Base-by-base conservation (phyloP, 1,284 basidiomycete genomes). In the Afroboletus lepidellus region DNA sequence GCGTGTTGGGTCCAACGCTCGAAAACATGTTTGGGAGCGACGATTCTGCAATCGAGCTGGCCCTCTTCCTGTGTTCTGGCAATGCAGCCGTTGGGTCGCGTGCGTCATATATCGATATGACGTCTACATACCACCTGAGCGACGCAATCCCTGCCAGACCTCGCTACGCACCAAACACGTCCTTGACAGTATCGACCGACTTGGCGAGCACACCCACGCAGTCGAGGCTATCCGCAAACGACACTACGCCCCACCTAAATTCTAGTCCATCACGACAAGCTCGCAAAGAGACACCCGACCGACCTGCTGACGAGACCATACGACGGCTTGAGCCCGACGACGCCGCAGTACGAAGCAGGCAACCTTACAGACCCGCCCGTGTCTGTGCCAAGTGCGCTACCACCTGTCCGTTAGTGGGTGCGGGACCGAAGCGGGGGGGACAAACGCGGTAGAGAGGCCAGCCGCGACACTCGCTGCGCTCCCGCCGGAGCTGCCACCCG, bases 311-410 rank as follows among this genome's bases (percentile, higher is more conserved):
- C 73, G 42, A 97, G 72, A 0, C 96, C 96, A 62, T 98, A 98
- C 0, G 94, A 95, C 0, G 96, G 96, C 65, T 99, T 99, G 46
- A 98, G 73, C 0, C 95, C 96, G 4, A 90, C 84, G 0, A 98
- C 77, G 3, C 95, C 94, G 62, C 94, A 98, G 67, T 97, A 98
- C 1, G 93, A 87, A 0, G 95, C 95, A 0, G 96, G 97, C 2
- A 99, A 75, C 30, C 96, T 82, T 5, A 91, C 86, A 7, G 95
- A 98, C 0, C 96, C 97, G 7, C 96, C 97, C 0, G 97, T 99
- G 66, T 99, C 96, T 0, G 94, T 96, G 3, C 87, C 92, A 24
- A 99, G 70, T 0, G 96, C 92, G 36, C 94, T 95, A 58, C 54
- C 30, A 49, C 60, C 18, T 8, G 23, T 25, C 33, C 8, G 64